Evolutionary conservation across 139 green algal genomes (phyloP), one percentile per base, ranked within the genome.

Genomic region (Chlorella sp.): DNA sequence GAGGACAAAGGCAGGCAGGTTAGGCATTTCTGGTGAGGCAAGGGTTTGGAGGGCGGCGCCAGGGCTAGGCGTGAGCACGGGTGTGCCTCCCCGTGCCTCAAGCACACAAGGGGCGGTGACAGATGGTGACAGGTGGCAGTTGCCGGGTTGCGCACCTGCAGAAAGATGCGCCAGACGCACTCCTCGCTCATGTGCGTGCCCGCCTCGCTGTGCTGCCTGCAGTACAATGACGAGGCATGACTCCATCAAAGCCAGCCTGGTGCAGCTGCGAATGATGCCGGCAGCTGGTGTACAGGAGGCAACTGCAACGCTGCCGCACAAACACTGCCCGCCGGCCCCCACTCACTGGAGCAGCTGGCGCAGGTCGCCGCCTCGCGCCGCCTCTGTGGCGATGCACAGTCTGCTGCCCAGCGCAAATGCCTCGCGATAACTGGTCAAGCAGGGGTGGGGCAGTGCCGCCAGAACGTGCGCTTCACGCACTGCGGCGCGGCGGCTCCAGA

Each of bases 361-460:
- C 22, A 76, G 70, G 70, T 76, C 72, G 30, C 72, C 72, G 0
- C 72, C 72, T 11, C 43, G 44, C 7, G 72, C 72, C 11, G 43
- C 28, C 43, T 78, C 72, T 14, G 72, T 78, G 0, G 56, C 72
- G 43, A 78, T 48, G 30, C 72, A 78, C 72, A 78, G 72, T 44
- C 72, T 28, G 43, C 43, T 60, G 43, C 46, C 43, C 72, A 78
- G 72, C 28, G 43, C 56, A 48, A 78, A 78, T 26, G 72, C 72
- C 43, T 78, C 72, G 19, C 43, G 72, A 44, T 60, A 78, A 9
- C 43, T 78, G 72, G 72, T 48, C 13, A 78, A 8, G 72, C 72
- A 78, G 41, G 72, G 72, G 72, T 78, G 72, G 43, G 30, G 41
- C 72, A 78, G 72, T 17, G 43, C 72, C 44, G 72, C 72, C 43